Conservation (phyloP, 1,139 yeast species). For the Spencermartinsiella ligniputridi region DNA sequence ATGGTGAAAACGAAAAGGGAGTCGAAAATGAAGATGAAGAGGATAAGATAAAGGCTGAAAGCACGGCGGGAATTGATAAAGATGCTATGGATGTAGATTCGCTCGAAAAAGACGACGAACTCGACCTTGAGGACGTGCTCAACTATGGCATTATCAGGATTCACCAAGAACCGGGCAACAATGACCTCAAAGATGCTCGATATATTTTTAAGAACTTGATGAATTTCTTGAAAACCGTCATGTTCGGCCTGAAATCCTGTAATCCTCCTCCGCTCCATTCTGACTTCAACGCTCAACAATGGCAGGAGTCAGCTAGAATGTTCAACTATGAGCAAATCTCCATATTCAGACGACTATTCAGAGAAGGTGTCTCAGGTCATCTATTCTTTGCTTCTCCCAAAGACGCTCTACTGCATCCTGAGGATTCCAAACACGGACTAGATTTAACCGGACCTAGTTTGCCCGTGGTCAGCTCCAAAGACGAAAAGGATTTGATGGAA, state of each 20-base stretch:
- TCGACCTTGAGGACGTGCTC: conserved; percentile 47
- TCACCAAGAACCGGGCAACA: conserved; percentile 43
- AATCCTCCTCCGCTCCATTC: conserved; percentile 79
- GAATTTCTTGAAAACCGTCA: conserved; percentile 85
- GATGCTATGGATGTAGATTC: conserved; percentile 21
- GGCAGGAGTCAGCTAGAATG: conserved; percentile 87
- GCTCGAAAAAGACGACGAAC: conserved; percentile 19
- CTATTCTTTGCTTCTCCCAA: conserved; percentile 61
- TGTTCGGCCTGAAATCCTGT: conserved; percentile 84
- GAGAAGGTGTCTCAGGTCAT: conserved; percentile 81
- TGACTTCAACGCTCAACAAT: conserved; percentile 59
- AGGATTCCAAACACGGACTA: conserved; percentile 33
- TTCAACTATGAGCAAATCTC: conserved; percentile 78
- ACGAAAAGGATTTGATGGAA: conserved; percentile 94
- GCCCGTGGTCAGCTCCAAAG: conserved; percentile 84
- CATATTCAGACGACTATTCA: conserved; percentile 68
- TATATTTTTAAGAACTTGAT: conserved; percentile 82
- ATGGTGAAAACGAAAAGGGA: conserved; percentile 5
- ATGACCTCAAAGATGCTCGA: conserved; percentile 81
- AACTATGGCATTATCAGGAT: conserved; percentile 46
- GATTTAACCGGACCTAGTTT: conserved; percentile 78
- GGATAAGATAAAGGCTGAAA: conserved; percentile 18
- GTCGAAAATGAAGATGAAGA: conserved; percentile 22
- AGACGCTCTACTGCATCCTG: conserved; percentile 35
- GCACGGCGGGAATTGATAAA: conserved; percentile 24